These are phyloP conservation scores for Flammula alnicola DNA, from an alignment of 1,284 basidiomycete species.

Conservation along the genomic window DNA sequence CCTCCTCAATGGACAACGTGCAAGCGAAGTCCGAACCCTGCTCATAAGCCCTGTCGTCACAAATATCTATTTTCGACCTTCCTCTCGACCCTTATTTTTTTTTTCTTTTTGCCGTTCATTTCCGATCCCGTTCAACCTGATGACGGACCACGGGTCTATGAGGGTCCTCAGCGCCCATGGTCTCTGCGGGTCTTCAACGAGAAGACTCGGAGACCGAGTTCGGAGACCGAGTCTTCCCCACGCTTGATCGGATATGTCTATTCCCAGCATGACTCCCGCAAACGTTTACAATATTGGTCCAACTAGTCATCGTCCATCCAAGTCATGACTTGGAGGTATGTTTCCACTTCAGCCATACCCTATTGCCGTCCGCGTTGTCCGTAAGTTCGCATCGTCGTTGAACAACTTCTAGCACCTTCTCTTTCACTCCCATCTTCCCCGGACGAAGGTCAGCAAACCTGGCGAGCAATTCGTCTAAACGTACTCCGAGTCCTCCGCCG, in stretches of 20 bases:
- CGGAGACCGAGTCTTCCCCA: constrained; percentile 1
- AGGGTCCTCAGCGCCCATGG: constrained; percentile 15
- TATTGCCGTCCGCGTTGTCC: constrained; percentile 57
- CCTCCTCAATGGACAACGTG: too few relatives aligned
- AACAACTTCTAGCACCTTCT: constrained; percentile 78
- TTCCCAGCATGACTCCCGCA: constrained; percentile 10
- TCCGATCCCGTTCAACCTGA: constrained; percentile 19
- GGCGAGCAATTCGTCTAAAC: constrained; percentile 61
- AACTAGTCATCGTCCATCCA: background rate
- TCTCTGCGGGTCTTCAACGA: constrained; percentile 19
- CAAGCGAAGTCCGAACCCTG: too few relatives aligned
- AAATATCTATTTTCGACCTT: constrained; percentile 16
- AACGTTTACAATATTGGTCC: background rate
- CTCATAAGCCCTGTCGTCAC: constrained; percentile 14
- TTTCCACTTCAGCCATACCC: constrained; percentile 66
- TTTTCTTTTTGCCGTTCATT: constrained; percentile 14
- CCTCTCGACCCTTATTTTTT: constrained; percentile 13
- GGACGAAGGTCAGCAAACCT: constrained; percentile 52
- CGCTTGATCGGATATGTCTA: constrained; percentile 17
- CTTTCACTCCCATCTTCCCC: constrained; percentile 72
- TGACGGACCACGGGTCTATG: constrained; percentile 6
- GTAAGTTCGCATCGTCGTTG: constrained; percentile 61
- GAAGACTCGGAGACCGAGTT: constrained; percentile 1
- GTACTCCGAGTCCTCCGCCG: constrained; percentile 63
- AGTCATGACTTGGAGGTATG: constrained; percentile 32